Conservation (phyloP, 805 yeast species). For the Isabelozyma heimii region DNA sequence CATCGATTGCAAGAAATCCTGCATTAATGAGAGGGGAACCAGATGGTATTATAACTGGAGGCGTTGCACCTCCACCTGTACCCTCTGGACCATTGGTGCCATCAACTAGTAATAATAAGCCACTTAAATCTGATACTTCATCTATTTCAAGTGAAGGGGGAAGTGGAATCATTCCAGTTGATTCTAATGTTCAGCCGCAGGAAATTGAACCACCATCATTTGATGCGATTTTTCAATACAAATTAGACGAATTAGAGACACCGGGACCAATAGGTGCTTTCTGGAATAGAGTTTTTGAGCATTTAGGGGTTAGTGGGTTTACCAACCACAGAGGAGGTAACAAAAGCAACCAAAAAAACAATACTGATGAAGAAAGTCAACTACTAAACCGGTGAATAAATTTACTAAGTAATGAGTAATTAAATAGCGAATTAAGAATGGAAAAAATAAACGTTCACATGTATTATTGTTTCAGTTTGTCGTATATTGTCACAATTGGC, state of each 20-base stretch:
- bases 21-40: slow-evolving; percentile 27
- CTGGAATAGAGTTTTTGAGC: background rate
- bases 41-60: slow-evolving; percentile 30
- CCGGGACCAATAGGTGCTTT: slow-evolving; percentile 2
- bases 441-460: background rate
- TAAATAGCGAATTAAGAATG: background rate
- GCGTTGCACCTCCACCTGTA: slow-evolving; percentile 18
- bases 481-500: too few relatives aligned
- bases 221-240: slow-evolving; percentile 23
- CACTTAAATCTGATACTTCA: slow-evolving; percentile 20
- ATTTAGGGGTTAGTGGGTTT: background rate
- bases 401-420: background rate
- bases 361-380: background rate
- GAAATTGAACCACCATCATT: slow-evolving; percentile 36
- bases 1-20: slow-evolving; percentile 44
- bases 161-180: slow-evolving; percentile 9
- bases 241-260: slow-evolving; percentile 14
- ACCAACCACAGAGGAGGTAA: background rate
- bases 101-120: slow-evolving; percentile 9
- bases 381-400: background rate
- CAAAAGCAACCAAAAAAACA: background rate
- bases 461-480: too few relatives aligned
- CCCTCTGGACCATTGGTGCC: background rate
- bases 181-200: slow-evolving; percentile 19
- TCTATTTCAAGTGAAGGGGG: slow-evolving; percentile 14